Percentiles rank a stretch among this genome's conserved stretches.
Evolutionary conservation across 345 rosid species (phyloP).

Genomic region (Camelina sativa): DNA sequence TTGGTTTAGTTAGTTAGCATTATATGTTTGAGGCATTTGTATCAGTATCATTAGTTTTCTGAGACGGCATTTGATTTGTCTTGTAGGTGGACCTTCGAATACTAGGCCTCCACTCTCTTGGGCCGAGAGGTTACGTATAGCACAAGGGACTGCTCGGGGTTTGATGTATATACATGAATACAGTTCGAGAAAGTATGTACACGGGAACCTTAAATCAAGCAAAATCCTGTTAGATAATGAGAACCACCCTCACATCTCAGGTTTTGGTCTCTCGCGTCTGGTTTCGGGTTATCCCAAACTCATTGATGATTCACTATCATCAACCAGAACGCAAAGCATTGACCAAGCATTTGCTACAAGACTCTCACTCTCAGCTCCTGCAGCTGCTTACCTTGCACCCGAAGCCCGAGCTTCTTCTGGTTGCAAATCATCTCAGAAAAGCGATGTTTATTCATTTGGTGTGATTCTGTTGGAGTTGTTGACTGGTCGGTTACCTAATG

Average conservation of each 20-base stretch:
- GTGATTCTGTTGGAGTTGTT: conserved; percentile 80
- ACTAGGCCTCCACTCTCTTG: conserved; percentile 58
- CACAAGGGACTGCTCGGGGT: conserved; percentile 88
- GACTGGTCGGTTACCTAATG: conserved; percentile 77
- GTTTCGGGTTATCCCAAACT: conserved; percentile 66
- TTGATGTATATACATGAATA: conserved; percentile 79
- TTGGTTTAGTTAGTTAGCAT: neutral
- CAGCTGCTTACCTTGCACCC: conserved; percentile 71
- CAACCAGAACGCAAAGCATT: conserved; percentile 22
- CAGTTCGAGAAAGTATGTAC: conserved; percentile 71
- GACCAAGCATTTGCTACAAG: conserved; percentile 67
- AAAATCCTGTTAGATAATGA: conserved; percentile 87
- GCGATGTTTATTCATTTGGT: conserved; percentile 88
- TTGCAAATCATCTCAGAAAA: conserved; percentile 69
- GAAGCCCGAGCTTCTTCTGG: conserved; percentile 65
- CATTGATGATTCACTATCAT: conserved; percentile 38
- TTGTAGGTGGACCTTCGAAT: conserved; percentile 57
- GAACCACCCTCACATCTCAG: conserved; percentile 69
- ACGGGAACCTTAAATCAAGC: conserved; percentile 78
- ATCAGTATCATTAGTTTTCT: neutral
- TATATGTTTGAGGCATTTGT: neutral
- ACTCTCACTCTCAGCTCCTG: conserved; percentile 69
- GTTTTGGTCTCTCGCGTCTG: conserved; percentile 81
- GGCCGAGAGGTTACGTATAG: conserved; percentile 76
- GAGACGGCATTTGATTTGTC: neutral